phyloP scores from a whole-genome alignment of 495 filamentous ascomycete genomes.

The Achaetomiella virescens region DNA sequence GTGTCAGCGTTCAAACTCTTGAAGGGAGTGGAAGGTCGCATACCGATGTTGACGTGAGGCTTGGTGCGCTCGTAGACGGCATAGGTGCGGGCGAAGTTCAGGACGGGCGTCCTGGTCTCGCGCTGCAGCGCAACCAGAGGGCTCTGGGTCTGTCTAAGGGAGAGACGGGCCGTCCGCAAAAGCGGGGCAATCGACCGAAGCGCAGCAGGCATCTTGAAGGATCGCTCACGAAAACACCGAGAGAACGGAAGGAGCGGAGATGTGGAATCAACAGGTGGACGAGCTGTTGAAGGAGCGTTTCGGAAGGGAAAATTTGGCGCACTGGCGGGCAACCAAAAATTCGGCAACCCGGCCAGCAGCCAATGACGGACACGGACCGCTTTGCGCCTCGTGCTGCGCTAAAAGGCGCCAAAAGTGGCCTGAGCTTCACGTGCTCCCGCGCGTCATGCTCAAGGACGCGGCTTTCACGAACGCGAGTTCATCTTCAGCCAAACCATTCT shows the following conservation, averaged over 20 bases:
- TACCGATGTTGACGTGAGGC: conserved; percentile 97
- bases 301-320: conserved; percentile 21
- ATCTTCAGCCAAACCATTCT: background rate
- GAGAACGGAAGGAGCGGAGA: conserved; percentile 26
- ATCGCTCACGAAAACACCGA: conserved; percentile 25
- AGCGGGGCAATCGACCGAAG: conserved; percentile 62
- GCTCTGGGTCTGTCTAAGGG: conserved; percentile 58
- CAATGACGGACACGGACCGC: conserved; percentile 8
- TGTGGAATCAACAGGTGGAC: conserved; percentile 13
- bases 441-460: background rate
- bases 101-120: conserved; percentile 60
- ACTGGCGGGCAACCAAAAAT: conserved; percentile 5
- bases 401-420: background rate
- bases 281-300: background rate
- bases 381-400: conserved; percentile 7
- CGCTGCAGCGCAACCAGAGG: conserved; percentile 54
- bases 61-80: conserved; percentile 86
- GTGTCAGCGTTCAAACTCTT: conserved; percentile 12
- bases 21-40: conserved; percentile 15
- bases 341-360: background rate
- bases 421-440: conserved; percentile 2
- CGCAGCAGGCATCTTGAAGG: conserved; percentile 56
- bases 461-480: too few relatives aligned
- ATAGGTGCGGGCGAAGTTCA: conserved; percentile 63
- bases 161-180: conserved; percentile 59